Percentiles rank a stretch among this genome's conserved stretches.
Conservation (phyloP, 2,329 filamentous ascomycete species). For the Alternaria brassicicola region DNA sequence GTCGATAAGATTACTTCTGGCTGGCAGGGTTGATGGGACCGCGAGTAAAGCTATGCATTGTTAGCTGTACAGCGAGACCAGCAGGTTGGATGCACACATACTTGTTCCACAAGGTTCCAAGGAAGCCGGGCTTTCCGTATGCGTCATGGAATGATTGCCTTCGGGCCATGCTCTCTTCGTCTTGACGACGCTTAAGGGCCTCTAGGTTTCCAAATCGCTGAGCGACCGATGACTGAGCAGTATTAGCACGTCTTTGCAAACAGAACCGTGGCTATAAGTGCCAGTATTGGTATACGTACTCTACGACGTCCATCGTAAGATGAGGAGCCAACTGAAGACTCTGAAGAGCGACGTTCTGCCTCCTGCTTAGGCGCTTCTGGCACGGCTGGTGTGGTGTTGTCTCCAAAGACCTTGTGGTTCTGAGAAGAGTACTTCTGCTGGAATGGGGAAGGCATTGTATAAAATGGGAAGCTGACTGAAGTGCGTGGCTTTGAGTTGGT, state of each 20-base stretch:
- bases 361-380: conserved; percentile 44
- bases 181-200: conserved; percentile 42
- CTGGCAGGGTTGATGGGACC: conserved; percentile 21
- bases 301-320: conserved; percentile 37
- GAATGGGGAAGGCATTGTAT: conserved; percentile 46
- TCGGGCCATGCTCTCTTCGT: conserved; percentile 34
- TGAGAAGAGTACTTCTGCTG: conserved; percentile 48
- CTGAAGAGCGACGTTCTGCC: conserved; percentile 40
- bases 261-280: neutral
- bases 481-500: neutral
- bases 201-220: conserved; percentile 42
- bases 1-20: neutral
- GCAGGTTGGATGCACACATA: neutral
- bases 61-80: conserved; percentile 11
- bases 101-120: conserved; percentile 47
- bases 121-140: conserved; percentile 41
- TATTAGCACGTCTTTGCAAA: conserved; percentile 8
- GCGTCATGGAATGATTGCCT: conserved; percentile 43
- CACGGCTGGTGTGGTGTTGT: conserved; percentile 37
- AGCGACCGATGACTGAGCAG: conserved; percentile 34
- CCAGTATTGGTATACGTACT: conserved; percentile 20
- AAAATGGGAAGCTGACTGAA: neutral
- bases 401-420: conserved; percentile 40
- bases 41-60: conserved; percentile 38
- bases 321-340: conserved; percentile 34